Conservation (phyloP, 1,284 basidiomycete species). For the Trichosporon sp. region DNA sequence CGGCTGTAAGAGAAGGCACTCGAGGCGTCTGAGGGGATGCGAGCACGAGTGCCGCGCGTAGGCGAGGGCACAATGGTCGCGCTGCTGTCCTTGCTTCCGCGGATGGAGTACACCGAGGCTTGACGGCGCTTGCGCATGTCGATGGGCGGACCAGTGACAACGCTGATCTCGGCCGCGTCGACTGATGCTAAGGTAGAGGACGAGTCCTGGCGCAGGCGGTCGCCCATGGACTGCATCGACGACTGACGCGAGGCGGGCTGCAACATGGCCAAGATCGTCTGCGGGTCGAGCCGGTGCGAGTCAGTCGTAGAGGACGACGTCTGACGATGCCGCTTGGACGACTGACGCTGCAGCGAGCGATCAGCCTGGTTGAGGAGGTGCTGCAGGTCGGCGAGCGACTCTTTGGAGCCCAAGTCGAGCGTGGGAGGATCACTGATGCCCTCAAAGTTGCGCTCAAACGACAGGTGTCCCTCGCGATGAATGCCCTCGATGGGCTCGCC, state of each 20-base stretch:
- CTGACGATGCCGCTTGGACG: not conserved
- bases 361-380: not conserved
- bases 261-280: not conserved
- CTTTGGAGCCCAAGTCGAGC: constrained; percentile 2
- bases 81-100: constrained; percentile 7
- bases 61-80: constrained; percentile 1
- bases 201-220: not conserved
- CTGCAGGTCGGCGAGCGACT: not conserved
- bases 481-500: constrained; percentile 8
- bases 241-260: not conserved
- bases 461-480: not conserved
- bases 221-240: not conserved
- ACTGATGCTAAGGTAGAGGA: constrained; percentile 10
- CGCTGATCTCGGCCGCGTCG: constrained; percentile 6
- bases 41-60: not conserved
- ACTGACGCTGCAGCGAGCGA: constrained; percentile 1
- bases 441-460: constrained; percentile 9
- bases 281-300: not conserved
- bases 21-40: not conserved
- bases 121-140: constrained; percentile 3
- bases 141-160: not conserved
- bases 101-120: constrained; percentile 6
- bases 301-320: not conserved
- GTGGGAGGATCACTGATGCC: constrained; percentile 8
- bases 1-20: constrained; percentile 10